A percentile compares a stretch with the other conserved stretches of the same genome.
These are phyloP conservation scores for Trichoderma sp. DNA, from an alignment of 2,329 filamentous ascomycete genomes.

Conservation along the genomic window DNA sequence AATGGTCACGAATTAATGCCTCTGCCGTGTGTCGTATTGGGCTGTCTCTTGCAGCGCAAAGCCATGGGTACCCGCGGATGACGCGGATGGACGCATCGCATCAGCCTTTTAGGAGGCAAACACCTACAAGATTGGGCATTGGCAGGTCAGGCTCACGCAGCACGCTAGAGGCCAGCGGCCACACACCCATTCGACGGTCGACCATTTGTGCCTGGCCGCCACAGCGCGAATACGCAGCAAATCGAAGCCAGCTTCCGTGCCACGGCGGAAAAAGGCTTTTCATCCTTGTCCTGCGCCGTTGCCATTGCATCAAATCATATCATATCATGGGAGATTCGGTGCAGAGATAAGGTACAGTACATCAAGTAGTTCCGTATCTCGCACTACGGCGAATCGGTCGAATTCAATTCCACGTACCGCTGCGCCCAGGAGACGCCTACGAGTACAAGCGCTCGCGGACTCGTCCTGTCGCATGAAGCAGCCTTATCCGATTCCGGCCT, in stretches of 20 bases:
- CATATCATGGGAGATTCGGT: neutral
- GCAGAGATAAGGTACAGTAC: neutral
- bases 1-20: neutral
- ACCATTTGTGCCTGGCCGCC: neutral
- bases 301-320: neutral
- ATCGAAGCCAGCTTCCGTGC: neutral
- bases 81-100: neutral
- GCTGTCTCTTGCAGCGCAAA: neutral
- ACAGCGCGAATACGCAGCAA: neutral
- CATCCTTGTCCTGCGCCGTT: neutral
- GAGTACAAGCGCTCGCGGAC: neutral
- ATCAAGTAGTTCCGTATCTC: neutral
- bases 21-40: neutral
- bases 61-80: slow-evolving; percentile 23
- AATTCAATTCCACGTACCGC: neutral
- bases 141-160: neutral
- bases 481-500: slow-evolving; percentile 21
- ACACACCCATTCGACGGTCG: neutral
- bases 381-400: neutral
- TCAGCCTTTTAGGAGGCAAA: neutral
- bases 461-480: neutral
- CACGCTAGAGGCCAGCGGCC: neutral
- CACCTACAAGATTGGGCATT: neutral
- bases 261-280: neutral
- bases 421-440: neutral